A percentile compares a stretch with the other conserved stretches of the same genome.
phyloP scores from a whole-genome alignment of 2,329 filamentous ascomycete species.

The Fusarium scirpi region DNA sequence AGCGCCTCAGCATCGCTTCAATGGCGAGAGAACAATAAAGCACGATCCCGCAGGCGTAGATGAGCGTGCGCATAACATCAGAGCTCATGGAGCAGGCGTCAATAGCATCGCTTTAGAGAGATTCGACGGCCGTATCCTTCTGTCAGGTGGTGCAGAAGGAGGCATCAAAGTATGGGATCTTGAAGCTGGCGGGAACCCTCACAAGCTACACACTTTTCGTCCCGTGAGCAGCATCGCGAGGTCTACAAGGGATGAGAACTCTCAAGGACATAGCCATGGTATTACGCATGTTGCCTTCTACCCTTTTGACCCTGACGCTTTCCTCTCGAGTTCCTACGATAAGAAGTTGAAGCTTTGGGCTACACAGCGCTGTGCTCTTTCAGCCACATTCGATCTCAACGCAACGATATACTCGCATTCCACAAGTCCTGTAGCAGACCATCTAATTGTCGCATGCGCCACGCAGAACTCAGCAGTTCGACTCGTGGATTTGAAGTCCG shows the following conservation, averaged over 20 bases:
- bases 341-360: conserved; percentile 81
- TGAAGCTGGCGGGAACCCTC: conserved; percentile 66
- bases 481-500: conserved; percentile 87
- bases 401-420: conserved; percentile 81
- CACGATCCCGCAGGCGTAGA: conserved; percentile 37
- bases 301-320: conserved; percentile 80
- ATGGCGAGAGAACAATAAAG: conserved; percentile 59
- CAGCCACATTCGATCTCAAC: conserved; percentile 75
- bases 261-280: conserved; percentile 71
- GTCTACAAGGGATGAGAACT: conserved; percentile 49
- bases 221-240: conserved; percentile 66
- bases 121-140: conserved; percentile 80
- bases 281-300: conserved; percentile 84
- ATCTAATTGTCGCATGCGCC: conserved; percentile 87
- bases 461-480: conserved; percentile 88
- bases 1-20: conserved; percentile 76
- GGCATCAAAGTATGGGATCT: conserved; percentile 90
- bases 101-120: conserved; percentile 84
- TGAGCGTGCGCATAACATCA: conserved; percentile 55
- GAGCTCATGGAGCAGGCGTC: conserved; percentile 82
- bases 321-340: conserved; percentile 83
- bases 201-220: conserved; percentile 61
- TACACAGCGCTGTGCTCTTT: conserved; percentile 69
- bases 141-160: conserved; percentile 88
- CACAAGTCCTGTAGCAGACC: conserved; percentile 76